These are phyloP conservation scores for Suillus weaverae DNA, from an alignment of 768 basidiomycete species.

Conservation along the genomic window DNA sequence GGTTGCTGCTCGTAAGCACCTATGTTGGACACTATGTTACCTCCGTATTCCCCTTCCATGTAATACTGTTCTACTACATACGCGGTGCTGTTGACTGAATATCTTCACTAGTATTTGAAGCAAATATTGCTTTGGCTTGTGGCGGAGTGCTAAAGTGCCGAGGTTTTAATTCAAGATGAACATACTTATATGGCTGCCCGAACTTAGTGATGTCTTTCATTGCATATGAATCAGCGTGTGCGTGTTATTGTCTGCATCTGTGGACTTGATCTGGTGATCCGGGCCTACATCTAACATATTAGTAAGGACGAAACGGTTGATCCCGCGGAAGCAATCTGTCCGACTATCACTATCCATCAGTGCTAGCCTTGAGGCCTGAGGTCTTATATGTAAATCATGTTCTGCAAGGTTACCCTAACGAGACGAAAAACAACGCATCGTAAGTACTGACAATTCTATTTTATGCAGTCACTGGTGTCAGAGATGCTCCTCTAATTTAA, in stretches of 20 bases:
- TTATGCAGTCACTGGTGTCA: neutral
- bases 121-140: neutral
- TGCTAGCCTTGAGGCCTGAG: neutral
- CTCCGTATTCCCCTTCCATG: conserved; percentile 9
- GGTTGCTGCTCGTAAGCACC: conserved; percentile 53
- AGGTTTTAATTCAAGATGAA: neutral
- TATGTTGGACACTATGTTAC: conserved; percentile 1
- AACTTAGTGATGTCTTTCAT: neutral
- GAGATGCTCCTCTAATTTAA: neutral
- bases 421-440: neutral
- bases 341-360: too few species aligned
- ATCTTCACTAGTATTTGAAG: neutral
- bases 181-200: neutral
- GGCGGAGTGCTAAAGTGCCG: neutral
- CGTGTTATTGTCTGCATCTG: neutral
- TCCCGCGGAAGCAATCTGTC: neutral
- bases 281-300: too few species aligned
- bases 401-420: neutral
- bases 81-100: conserved; percentile 1
- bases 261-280: neutral
- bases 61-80: conserved; percentile 2
- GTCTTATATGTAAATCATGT: neutral
- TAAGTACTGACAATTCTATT: neutral
- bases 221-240: neutral
- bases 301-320: neutral